These are phyloP conservation scores for Amphirosellinia nigrospora DNA, from an alignment of 495 filamentous ascomycete species.

Conservation along the genomic window DNA sequence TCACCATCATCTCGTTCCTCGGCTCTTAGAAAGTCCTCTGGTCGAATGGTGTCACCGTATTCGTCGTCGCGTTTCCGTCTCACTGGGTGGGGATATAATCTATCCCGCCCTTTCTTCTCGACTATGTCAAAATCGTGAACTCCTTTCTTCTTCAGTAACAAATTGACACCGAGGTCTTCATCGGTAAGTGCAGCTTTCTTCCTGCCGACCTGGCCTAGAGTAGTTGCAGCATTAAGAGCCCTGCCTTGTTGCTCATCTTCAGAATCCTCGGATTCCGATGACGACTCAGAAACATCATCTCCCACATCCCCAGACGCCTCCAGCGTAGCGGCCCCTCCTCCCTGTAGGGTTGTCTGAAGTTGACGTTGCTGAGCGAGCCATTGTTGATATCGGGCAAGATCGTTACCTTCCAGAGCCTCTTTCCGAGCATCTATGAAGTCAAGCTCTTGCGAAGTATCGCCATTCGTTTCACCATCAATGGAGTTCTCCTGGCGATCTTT, in stretches of 20 bases:
- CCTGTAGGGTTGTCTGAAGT: slow-evolving; percentile 75
- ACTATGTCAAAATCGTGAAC: slow-evolving; percentile 92
- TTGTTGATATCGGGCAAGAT: slow-evolving; percentile 83
- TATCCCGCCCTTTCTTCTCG: slow-evolving; percentile 91
- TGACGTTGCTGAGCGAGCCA: slow-evolving; percentile 84
- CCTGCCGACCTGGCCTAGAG: slow-evolving; percentile 77
- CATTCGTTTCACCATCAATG: slow-evolving; percentile 62
- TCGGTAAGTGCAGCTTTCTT: slow-evolving; percentile 83
- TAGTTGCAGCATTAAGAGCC: slow-evolving; percentile 84
- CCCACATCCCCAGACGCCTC: slow-evolving; percentile 77
- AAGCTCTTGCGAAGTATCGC: slow-evolving; percentile 63
- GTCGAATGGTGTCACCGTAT: slow-evolving; percentile 89
- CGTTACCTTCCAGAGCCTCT: slow-evolving; percentile 70
- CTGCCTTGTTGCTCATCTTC: slow-evolving; percentile 92
- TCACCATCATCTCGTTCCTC: slow-evolving; percentile 90
- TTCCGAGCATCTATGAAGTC: slow-evolving; percentile 64
- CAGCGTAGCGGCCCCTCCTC: slow-evolving; percentile 65
- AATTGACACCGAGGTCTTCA: slow-evolving; percentile 86
- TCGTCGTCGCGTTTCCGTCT: slow-evolving; percentile 83
- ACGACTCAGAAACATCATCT: slow-evolving; percentile 81
- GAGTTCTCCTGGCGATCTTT: slow-evolving; percentile 65
- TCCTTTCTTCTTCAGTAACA: slow-evolving; percentile 85
- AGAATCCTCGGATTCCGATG: slow-evolving; percentile 84
- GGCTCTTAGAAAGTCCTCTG: slow-evolving; percentile 91
- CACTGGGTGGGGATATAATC: slow-evolving; percentile 88